phyloP scores from a whole-genome alignment of 768 basidiomycete genomes.

The Lactarius pseudohatsudake region DNA sequence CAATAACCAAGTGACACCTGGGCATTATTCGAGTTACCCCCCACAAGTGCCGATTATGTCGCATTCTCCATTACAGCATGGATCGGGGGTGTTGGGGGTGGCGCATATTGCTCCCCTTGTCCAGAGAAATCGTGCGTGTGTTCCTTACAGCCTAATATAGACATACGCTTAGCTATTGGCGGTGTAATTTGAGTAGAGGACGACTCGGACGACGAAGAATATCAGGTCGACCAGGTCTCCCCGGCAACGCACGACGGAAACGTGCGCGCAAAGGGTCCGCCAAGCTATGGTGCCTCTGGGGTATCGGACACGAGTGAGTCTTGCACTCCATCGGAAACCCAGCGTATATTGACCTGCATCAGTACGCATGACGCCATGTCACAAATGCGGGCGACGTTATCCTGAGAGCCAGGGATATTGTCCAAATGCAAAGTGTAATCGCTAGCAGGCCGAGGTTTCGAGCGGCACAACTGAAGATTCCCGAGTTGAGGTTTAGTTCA shows the following conservation, averaged over 20 bases:
- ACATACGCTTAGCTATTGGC: background rate
- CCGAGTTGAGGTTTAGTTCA: background rate
- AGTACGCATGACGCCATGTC: background rate
- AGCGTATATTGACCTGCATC: background rate
- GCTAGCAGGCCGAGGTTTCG: background rate
- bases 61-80: background rate
- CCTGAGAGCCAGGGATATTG: background rate
- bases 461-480: background rate
- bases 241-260: background rate
- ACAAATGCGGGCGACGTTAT: no score
- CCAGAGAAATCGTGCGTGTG: background rate
- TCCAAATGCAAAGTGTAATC: background rate
- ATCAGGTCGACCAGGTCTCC: background rate
- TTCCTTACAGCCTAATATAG: background rate
- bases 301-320: background rate
- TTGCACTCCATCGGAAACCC: background rate
- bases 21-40: background rate
- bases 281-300: background rate
- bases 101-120: background rate
- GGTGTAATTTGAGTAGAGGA: background rate
- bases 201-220: background rate
- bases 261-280: background rate
- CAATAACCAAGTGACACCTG: background rate
- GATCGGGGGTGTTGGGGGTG: background rate
- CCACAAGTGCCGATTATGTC: background rate